phyloP scores from a whole-genome alignment of 345 rosid genomes.

The Lagerstroemia speciosa region DNA sequence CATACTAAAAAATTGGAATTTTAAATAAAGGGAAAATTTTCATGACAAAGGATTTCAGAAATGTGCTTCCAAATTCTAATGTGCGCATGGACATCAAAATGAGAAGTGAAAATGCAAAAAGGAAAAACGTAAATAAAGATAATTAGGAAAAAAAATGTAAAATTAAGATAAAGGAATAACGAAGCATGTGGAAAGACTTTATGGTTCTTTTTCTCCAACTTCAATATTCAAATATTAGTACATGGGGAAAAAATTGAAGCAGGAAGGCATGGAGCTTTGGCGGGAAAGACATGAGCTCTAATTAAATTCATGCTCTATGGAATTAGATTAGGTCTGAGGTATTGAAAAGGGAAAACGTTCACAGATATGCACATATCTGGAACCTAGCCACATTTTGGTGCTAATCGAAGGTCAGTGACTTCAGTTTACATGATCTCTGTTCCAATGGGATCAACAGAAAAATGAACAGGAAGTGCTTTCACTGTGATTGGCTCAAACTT shows the following conservation, averaged over 20 bases:
- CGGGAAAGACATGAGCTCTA: background rate
- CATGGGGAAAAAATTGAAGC: background rate
- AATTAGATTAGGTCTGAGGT: background rate
- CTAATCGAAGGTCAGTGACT: background rate
- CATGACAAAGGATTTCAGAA: too few relatives aligned
- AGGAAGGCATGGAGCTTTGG: background rate
- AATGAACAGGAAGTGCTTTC: slow-evolving; percentile 42
- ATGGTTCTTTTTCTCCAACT: too few relatives aligned
- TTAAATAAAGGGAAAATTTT: too few relatives aligned
- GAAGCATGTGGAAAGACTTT: too few relatives aligned
- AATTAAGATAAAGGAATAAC: too few relatives aligned
- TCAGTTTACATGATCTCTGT: slow-evolving; percentile 38
- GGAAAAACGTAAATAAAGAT: too few relatives aligned
- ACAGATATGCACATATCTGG: background rate
- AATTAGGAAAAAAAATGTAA: too few relatives aligned
- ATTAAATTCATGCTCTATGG: background rate
- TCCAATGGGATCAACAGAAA: slow-evolving; percentile 75
- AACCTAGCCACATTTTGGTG: background rate
- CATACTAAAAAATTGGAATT: too few relatives aligned
- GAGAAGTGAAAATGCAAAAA: too few relatives aligned
- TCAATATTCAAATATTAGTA: background rate
- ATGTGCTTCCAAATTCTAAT: too few relatives aligned
- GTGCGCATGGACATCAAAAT: too few relatives aligned
- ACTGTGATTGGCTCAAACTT: slow-evolving; percentile 41
- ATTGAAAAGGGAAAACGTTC: background rate